Conservation (phyloP, 208 protist species). For the Leishmania mexicana region DNA sequence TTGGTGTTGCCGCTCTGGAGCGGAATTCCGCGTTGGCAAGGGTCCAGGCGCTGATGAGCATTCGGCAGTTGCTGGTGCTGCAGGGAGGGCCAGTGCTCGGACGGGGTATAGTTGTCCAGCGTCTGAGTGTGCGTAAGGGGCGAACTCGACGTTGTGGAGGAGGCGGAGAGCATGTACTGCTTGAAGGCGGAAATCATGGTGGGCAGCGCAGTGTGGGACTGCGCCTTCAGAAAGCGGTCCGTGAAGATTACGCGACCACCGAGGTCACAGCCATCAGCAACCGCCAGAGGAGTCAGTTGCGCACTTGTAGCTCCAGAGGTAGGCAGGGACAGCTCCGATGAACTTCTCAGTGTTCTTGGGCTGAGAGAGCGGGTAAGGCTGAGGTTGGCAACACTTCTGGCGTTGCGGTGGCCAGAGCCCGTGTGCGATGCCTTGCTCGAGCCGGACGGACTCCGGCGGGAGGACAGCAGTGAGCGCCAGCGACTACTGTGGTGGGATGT, state of each 20-base stretch:
- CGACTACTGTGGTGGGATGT: background rate
- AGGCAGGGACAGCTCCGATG: background rate
- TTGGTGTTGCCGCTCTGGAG: conserved; percentile 3
- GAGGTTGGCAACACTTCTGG: background rate
- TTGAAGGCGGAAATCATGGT: conserved; percentile 17
- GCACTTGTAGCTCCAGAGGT: background rate
- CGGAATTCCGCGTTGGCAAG: conserved; percentile 14
- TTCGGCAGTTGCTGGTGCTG: background rate
- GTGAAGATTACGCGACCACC: conserved; percentile 21
- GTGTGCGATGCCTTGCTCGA: background rate
- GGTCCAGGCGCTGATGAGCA: background rate
- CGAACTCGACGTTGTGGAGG: background rate
- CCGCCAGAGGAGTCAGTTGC: background rate
- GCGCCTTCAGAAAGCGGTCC: conserved; percentile 16
- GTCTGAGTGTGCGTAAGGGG: background rate
- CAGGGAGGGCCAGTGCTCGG: background rate
- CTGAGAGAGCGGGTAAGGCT: background rate
- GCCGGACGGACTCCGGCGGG: background rate
- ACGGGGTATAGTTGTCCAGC: background rate
- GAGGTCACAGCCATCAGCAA: background rate
- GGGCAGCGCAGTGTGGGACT: conserved; percentile 20
- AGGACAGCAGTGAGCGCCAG: background rate
- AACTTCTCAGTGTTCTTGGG: background rate
- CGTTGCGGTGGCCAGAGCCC: background rate
- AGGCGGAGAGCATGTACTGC: conserved; percentile 20